These are phyloP conservation scores for Elongisporangium undulatum DNA, from an alignment of 352 stramenopile species.

Conservation along the genomic window DNA sequence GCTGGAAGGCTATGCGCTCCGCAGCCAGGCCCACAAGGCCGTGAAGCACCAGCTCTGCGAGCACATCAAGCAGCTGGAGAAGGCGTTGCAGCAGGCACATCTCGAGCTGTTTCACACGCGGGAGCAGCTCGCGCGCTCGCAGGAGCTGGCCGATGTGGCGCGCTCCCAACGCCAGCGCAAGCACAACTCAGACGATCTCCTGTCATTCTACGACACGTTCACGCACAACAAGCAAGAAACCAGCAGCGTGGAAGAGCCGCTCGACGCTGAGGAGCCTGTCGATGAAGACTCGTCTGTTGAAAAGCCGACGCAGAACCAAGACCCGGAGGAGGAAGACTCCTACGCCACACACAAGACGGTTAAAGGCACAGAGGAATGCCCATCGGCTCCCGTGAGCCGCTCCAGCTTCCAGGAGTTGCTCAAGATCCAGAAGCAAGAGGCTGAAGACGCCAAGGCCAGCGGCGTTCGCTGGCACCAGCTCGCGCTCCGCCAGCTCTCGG, in stretches of 20 bases:
- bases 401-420: slow-evolving; percentile 37
- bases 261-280: neutral
- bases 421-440: slow-evolving; percentile 12
- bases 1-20: neutral
- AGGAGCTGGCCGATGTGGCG: slow-evolving; percentile 7
- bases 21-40: neutral
- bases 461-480: slow-evolving; percentile 22
- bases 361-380: neutral
- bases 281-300: neutral
- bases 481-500: slow-evolving; percentile 31
- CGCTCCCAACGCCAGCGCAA: slow-evolving; percentile 1
- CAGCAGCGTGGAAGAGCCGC: neutral
- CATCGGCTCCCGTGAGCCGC: neutral
- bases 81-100: slow-evolving; percentile 1
- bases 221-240: neutral
- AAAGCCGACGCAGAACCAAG: neutral
- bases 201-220: neutral
- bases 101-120: slow-evolving; percentile 7
- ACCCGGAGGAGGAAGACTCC: neutral
- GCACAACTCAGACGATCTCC: neutral
- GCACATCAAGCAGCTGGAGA: slow-evolving; percentile 10
- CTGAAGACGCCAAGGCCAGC: slow-evolving; percentile 9
- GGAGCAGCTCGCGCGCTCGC: slow-evolving; percentile 3
- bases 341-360: neutral
- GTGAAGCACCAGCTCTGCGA: neutral